These are phyloP conservation scores for Aspergillus novoparasiticus DNA, from an alignment of 2,329 filamentous ascomycete genomes.

Conservation along the genomic window DNA sequence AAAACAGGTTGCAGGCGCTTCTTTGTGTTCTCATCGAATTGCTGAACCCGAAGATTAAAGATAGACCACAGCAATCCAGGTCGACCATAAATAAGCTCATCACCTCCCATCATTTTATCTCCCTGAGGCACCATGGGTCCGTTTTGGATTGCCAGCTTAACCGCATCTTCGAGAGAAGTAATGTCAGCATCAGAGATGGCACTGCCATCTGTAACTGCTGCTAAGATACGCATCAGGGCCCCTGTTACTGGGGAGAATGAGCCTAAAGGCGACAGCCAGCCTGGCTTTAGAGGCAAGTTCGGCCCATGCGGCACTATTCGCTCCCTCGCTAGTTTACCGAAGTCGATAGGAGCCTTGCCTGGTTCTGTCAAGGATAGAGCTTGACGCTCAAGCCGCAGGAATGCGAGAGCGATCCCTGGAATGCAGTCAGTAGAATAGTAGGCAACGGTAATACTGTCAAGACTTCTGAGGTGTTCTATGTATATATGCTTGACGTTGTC, in stretches of 20 bases:
- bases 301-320: conserved; percentile 29
- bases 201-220: conserved; percentile 14
- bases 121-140: conserved; percentile 28
- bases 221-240: conserved; percentile 23
- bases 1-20: conserved; percentile 28
- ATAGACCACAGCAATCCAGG: conserved; percentile 41
- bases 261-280: conserved; percentile 37
- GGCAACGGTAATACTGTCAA: conserved; percentile 7
- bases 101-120: conserved; percentile 34
- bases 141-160: conserved; percentile 33
- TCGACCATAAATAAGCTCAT: conserved; percentile 44
- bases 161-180: conserved; percentile 29
- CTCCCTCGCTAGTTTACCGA: conserved; percentile 30
- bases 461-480: background rate
- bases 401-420: conserved; percentile 40
- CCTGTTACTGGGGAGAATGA: conserved; percentile 34
- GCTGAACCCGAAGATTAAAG: conserved; percentile 36
- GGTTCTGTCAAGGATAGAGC: conserved; percentile 25
- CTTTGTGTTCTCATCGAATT: conserved; percentile 23
- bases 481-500: background rate
- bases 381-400: conserved; percentile 43
- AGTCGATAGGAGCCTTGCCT: conserved; percentile 22
- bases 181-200: conserved; percentile 32
- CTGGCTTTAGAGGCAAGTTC: conserved; percentile 28
- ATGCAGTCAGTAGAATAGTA: background rate